Conservation (phyloP, 2,329 filamentous ascomycete species). For the Byssochlamys sp. region DNA sequence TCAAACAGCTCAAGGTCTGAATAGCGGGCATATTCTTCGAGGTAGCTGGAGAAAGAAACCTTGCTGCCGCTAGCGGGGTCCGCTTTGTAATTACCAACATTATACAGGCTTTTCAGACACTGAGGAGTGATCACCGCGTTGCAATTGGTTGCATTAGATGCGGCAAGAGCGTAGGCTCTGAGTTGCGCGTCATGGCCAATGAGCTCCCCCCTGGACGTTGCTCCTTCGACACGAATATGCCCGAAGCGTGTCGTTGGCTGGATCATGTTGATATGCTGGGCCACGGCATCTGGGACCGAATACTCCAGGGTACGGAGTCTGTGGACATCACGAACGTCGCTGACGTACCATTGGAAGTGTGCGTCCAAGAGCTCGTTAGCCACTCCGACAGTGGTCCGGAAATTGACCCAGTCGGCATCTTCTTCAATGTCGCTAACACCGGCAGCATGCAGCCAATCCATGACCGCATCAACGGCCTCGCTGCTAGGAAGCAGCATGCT, state of each 20-base stretch:
- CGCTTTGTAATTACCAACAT: slow-evolving; percentile 33
- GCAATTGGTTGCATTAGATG: slow-evolving; percentile 27
- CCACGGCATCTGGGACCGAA: slow-evolving; percentile 27
- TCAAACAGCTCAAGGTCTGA: slow-evolving; percentile 37
- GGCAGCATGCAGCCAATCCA: slow-evolving; percentile 37
- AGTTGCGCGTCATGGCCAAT: slow-evolving; percentile 11
- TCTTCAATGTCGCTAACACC: slow-evolving; percentile 28
- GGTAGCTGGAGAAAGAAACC: slow-evolving; percentile 38
- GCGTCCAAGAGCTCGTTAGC: slow-evolving; percentile 31
- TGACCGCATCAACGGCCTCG: slow-evolving; percentile 32
- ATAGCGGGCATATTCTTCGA: slow-evolving; percentile 42
- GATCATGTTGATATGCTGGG: slow-evolving; percentile 30
- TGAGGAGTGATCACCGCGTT: slow-evolving; percentile 36
- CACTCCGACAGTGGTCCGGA: slow-evolving; percentile 24
- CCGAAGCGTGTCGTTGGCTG: slow-evolving; percentile 36
- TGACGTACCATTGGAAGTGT: slow-evolving; percentile 31
- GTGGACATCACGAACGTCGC: slow-evolving; percentile 15
- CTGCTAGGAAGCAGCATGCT: slow-evolving; percentile 39
- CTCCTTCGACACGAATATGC: slow-evolving; percentile 21
- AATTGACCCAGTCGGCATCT: slow-evolving; percentile 31
- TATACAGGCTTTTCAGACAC: slow-evolving; percentile 41
- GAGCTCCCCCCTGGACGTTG: slow-evolving; percentile 16
- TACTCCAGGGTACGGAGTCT: slow-evolving; percentile 33
- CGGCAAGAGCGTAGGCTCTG: slow-evolving; percentile 9
- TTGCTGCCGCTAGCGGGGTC: slow-evolving; percentile 27